Evolutionary conservation across 225 moss, liverwort and hornwort genomes (phyloP), one percentile per base, ranked within the genome.

Genomic region (Asterella californica): DNA sequence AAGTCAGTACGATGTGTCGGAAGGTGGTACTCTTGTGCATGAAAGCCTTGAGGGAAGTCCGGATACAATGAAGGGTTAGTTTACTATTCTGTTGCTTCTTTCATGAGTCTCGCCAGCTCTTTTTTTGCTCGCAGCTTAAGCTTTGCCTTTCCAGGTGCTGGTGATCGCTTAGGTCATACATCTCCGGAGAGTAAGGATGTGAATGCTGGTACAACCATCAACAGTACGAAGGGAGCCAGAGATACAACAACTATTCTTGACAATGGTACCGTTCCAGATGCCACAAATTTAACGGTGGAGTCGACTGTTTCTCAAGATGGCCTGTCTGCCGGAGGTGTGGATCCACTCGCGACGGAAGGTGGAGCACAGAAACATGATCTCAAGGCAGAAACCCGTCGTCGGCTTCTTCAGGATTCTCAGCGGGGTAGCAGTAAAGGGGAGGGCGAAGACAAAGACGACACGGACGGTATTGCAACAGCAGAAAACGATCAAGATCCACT

Each of bases 401-500:
- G 87, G 49, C 73, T 94, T 75, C 83, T 85, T 77, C 83, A 88
- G 76, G 79, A 71, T 42, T 38, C 21, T 61, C 45, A 29, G 60
- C 60, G 68, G 10, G 52, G 2, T 37, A 45, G 32, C 38, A 80
- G 57, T 30, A 76, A 80, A 33, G 63, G 52, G 80, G 80, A 54
- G 21, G 15, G 10, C 7, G 76, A 55, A 71, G 84, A 76, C 66
- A 64, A 49, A 21, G 25, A 33, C 17, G 55, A 70, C 9, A 79
- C 63, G 25, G 72, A 82, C 25, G 55, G 47, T 48, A 57, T 79
- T 45, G 89, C 90, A 60, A 93, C 90, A 15, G 99, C 89, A 48
- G 88, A 91, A 84, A 89, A 99, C 81, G 88, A 86, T 32, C 86
- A 89, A 15, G 84, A 95, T 55, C 84, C 88, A 79, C 48, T 93